Percentiles rank a stretch among this genome's conserved stretches.
Conservation (phyloP, 345 rosid species). For the Dipteronia dyeriana region DNA sequence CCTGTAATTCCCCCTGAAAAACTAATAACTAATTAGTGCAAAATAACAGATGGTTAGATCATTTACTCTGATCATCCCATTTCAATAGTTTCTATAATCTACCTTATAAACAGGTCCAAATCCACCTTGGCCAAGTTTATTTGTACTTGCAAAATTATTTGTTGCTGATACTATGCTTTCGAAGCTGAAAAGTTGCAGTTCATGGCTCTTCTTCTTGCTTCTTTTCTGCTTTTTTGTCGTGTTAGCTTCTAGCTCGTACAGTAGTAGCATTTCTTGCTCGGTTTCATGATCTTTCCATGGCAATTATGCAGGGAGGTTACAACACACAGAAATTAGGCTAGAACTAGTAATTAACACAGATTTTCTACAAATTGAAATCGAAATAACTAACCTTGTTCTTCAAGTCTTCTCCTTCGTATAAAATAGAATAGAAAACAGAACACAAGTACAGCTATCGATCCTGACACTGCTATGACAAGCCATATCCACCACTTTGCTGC, state of each 20-base stretch:
- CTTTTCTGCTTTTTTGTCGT: background rate
- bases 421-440: background rate
- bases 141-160: slow-evolving; percentile 22
- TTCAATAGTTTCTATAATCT: background rate
- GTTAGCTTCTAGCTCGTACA: background rate
- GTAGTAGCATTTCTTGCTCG: slow-evolving; percentile 14
- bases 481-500: slow-evolving; percentile 22
- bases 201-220: slow-evolving; percentile 8
- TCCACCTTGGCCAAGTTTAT: slow-evolving; percentile 27
- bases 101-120: slow-evolving; percentile 34
- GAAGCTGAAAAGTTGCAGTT: slow-evolving; percentile 22
- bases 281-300: background rate
- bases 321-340: background rate
- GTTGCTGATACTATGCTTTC: slow-evolving; percentile 24
- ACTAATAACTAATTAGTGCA: background rate
- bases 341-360: background rate
- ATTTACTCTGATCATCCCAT: background rate
- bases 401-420: background rate
- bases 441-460: background rate
- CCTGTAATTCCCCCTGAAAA: slow-evolving; percentile 4
- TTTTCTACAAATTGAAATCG: background rate
- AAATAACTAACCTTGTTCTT: background rate
- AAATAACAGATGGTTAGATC: background rate
- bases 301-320: background rate
- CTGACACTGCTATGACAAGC: background rate